These are phyloP conservation scores for Aspergillus felis DNA, from an alignment of 2,329 filamentous ascomycete genomes.

Conservation along the genomic window DNA sequence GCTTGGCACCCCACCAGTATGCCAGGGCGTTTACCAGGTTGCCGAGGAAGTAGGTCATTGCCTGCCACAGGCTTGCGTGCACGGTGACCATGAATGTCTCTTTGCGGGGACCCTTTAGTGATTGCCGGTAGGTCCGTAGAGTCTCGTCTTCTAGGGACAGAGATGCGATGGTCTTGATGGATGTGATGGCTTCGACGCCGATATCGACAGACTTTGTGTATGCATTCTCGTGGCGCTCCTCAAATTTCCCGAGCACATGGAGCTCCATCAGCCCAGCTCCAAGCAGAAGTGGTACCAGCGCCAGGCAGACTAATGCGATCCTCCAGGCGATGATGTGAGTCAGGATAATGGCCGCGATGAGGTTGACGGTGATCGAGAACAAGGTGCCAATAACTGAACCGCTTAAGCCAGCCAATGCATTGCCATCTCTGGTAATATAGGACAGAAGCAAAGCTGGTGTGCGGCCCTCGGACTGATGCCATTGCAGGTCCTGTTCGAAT, in stretches of 20 bases:
- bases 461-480: slow-evolving; percentile 64
- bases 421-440: slow-evolving; percentile 66
- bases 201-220: slow-evolving; percentile 51
- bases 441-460: slow-evolving; percentile 61
- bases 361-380: slow-evolving; percentile 64
- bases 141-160: slow-evolving; percentile 51
- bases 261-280: slow-evolving; percentile 68
- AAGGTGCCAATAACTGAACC: slow-evolving; percentile 68
- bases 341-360: slow-evolving; percentile 63
- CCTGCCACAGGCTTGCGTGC: slow-evolving; percentile 45
- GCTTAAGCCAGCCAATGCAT: slow-evolving; percentile 63
- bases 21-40: slow-evolving; percentile 70
- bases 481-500: slow-evolving; percentile 63
- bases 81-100: slow-evolving; percentile 49
- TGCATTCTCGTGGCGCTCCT: slow-evolving; percentile 51
- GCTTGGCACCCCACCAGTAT: slow-evolving; percentile 75
- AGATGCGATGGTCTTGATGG: slow-evolving; percentile 51
- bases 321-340: slow-evolving; percentile 72
- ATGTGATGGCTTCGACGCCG: slow-evolving; percentile 49
- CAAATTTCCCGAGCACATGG: slow-evolving; percentile 55
- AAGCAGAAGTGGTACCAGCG: slow-evolving; percentile 64
- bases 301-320: slow-evolving; percentile 68
- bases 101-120: slow-evolving; percentile 45
- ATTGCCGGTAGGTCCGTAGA: slow-evolving; percentile 42
- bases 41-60: slow-evolving; percentile 45